Base-by-base conservation (phyloP, 2,329 filamentous ascomycete genomes). In the Grosmannia serpens region DNA sequence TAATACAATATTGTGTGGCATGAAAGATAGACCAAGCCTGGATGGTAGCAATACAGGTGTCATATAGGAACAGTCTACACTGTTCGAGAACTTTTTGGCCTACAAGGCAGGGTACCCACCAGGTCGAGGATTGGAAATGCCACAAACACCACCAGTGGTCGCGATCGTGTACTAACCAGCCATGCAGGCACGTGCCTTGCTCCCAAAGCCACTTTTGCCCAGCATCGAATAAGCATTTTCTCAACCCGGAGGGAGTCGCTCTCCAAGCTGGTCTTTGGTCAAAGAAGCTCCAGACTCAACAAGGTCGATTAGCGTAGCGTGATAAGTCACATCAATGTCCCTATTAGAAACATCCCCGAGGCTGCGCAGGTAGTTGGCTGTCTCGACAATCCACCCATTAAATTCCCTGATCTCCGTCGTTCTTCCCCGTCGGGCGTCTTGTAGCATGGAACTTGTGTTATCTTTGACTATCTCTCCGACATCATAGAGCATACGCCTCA, bases 401-500 rank as follows among this genome's bases (percentile, higher is more conserved):
- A 85, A 78, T 62, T 83, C 80, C 55, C 72, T 67, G 50, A 85
- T 74, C 66, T 84, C 82, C 7, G 82, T 84, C 58, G 67, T 64
- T 65, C 76, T 77, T 20, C 77, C 77, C 8, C 76, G 74, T 35
- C 66, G 68, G 15, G 80, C 74, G 64, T 85, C 82, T 68, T 85
- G 82, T 6, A 83, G 73, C 82, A 85, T 85, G 5, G 80, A 84
- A 67, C 81, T 84, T 11, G 71, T 77, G 66, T 85, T 85, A 35
- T 76, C 70, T 20, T 67, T 68, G 6, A 82, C 80, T 60, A 75
- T 74, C n/a, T 69, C 60, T 2, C 75, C 78, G 9, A 81, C 73
- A 10, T 67, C 67, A 55, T 77, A 69, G 8, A 86, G 68, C 70
- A 79, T 75, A 3, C 66, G 61, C 31, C 70, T 71, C 33, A 85